Evolutionary conservation across 345 rosid genomes (phyloP).

Genomic region (Capsella bursapastoris): DNA sequence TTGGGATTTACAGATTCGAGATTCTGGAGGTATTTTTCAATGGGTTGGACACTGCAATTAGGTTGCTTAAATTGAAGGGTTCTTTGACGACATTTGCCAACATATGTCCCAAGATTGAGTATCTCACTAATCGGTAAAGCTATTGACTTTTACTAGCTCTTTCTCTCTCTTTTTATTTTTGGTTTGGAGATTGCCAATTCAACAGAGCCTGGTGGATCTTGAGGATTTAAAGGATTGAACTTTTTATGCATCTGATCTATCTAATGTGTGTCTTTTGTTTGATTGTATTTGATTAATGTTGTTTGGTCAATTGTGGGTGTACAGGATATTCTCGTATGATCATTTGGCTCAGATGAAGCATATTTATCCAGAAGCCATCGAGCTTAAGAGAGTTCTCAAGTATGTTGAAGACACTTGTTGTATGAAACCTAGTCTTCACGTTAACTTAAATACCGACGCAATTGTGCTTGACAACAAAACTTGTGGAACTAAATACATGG

Average conservation of each 20-base stretch:
- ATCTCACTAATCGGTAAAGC: constrained; percentile 72
- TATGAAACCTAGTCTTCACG: constrained; percentile 79
- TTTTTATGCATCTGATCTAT: constrained; percentile 8
- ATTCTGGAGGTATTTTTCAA: constrained; percentile 61
- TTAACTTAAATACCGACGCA: constrained; percentile 56
- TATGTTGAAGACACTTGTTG: constrained; percentile 68
- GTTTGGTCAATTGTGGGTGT: constrained; percentile 17
- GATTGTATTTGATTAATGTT: not conserved
- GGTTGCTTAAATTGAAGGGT: constrained; percentile 64
- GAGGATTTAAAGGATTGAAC: not conserved
- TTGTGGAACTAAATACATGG: constrained; percentile 51
- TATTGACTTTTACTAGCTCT: not conserved
- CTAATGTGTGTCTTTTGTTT: not conserved
- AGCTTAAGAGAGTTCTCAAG: constrained; percentile 58
- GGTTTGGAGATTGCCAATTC: not conserved
- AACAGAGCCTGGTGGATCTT: not conserved
- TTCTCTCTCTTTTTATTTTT: not conserved
- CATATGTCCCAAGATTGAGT: constrained; percentile 64
- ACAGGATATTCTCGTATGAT: constrained; percentile 66
- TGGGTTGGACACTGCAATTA: constrained; percentile 65
- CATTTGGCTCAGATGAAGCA: constrained; percentile 83
- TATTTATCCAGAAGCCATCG: constrained; percentile 77
- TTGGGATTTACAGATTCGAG: constrained; percentile 51
- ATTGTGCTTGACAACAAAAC: constrained; percentile 47
- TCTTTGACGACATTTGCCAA: constrained; percentile 59